Evolutionary conservation across 2,329 filamentous ascomycete species (phyloP), one percentile per base, ranked within the genome.

Genomic region (Fusarium proliferatum): DNA sequence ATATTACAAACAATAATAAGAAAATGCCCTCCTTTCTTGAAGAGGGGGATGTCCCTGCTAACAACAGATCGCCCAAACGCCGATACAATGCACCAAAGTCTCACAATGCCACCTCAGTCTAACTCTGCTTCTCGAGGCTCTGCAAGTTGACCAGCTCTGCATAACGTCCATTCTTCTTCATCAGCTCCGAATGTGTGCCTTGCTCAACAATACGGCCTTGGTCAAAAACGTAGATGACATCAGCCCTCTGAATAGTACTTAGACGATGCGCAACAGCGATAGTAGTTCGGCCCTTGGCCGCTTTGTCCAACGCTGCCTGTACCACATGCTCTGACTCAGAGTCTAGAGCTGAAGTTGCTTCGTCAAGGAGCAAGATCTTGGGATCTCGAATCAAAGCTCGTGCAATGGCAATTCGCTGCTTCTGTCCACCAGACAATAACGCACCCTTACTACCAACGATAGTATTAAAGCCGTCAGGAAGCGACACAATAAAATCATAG

Each of bases 201-300:
- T 89, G 88, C 85, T 98, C 96, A 3, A 97, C 93, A 48, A 98
- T 90, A 67, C 90, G 88, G 12, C 96, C 96, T 77, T 94, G 91
- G 81, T 98, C 95, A 80, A 98, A 96, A n/a, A 98, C 96, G 74
- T 97, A 98, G 77, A 98, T 98, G 55, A 96, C 85, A 80, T 98
- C 96, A 1, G 96, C 96, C 80, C 96, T 95, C 80, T 97, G 95
- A 69, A 98, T 98, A 0, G 96, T 98, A 79, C 91, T 94, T 10
- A 99, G 85, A 30, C 96, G 88, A 83, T 99, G 96, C 6, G 96
- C 96, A 2, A 99, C 96, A 2, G 96, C 95, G 71, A 99, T 96
- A 0, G 96, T 98, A 11, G 95, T 97, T 58, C 95, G 89, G 49
- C 92, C 94, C 85, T 93, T 92, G 26, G 94, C 92, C 4, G 95